Evolutionary conservation across 768 basidiomycete species (phyloP).

Genomic region (Agaricus bisporus): DNA sequence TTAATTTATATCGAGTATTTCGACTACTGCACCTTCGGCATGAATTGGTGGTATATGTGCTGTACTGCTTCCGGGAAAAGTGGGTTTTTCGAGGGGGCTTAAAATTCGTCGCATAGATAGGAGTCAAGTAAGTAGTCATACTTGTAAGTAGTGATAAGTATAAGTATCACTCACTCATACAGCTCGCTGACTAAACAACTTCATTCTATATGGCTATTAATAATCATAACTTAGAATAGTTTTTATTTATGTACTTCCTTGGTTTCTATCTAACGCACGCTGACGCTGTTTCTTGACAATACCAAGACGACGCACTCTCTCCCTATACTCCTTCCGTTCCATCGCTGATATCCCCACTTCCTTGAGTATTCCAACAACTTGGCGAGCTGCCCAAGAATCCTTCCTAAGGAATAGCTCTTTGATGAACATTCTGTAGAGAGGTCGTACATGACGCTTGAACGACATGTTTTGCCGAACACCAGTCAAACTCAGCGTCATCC

Average conservation of each 20-base stretch:
- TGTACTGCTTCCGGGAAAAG: no score
- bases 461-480: slow-evolving; percentile 36
- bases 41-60: no score
- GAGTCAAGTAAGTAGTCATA: no score
- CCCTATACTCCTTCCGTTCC: slow-evolving; percentile 25
- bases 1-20: no score
- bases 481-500: slow-evolving; percentile 25
- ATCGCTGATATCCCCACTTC: slow-evolving; percentile 28
- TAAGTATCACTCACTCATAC: not conserved
- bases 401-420: slow-evolving; percentile 51
- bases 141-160: no score
- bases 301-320: slow-evolving; percentile 25
- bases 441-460: slow-evolving; percentile 54
- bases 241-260: not conserved
- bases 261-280: not conserved
- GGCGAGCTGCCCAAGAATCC: slow-evolving; percentile 48
- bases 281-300: slow-evolving; percentile 22
- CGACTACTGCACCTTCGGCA: no score
- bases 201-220: no score
- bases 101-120: no score
- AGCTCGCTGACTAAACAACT: slow-evolving; percentile 1
- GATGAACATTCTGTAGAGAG: slow-evolving; percentile 71
- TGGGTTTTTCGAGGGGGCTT: no score
- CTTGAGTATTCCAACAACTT: slow-evolving; percentile 50
- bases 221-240: no score